Evolutionary conservation across 129 eudicot species (phyloP), one percentile per base, ranked within the genome.

Genomic region (Glebionis coronaria): DNA sequence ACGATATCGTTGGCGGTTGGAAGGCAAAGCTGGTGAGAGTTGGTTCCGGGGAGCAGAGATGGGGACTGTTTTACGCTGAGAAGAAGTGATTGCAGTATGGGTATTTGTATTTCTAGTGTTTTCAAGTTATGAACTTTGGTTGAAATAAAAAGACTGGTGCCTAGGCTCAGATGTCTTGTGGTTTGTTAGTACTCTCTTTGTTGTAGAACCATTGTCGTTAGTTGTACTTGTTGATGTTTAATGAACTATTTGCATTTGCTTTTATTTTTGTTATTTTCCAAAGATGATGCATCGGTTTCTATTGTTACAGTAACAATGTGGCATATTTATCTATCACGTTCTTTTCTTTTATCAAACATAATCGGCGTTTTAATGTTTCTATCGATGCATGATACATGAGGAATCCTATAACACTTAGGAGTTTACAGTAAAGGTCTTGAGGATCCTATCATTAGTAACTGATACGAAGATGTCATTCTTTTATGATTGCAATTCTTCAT

Each of bases 1-100:
- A 89, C 23, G 97, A 93, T 63, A 93, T 93, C 38, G 99, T 89
- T 69, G 97, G 90, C 11, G 97, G 99, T 29, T 93, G 99, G 99
- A 89, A 93, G 71, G 71, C 95, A 18, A 93, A 93, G 85, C 79
- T 93, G 72, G 78, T 82, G 12, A 75, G 99, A 74, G 84, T 85
- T 67, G 80, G 91, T 29, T 70, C 82, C 3, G 99, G 99, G 27
- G 97, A 93, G 85, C 99, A 93, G 83, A 79, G 74, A 56, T 93
- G 99, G 99, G 99, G 99, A 5, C 52, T 93, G 88, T 93, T 93
- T 73, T 59, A 86, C 15, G 99, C 95, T 56, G 66, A 84, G 78
- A 90, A 90, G 77, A 82, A 81, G 70, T 86, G 83, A 86, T 58
- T 68, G 52, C 58, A 53, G 16, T 18, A 10, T 40, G 70, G 74